Conservation (phyloP, 345 rosid genomes). For the Rubroshorea leprosula region DNA sequence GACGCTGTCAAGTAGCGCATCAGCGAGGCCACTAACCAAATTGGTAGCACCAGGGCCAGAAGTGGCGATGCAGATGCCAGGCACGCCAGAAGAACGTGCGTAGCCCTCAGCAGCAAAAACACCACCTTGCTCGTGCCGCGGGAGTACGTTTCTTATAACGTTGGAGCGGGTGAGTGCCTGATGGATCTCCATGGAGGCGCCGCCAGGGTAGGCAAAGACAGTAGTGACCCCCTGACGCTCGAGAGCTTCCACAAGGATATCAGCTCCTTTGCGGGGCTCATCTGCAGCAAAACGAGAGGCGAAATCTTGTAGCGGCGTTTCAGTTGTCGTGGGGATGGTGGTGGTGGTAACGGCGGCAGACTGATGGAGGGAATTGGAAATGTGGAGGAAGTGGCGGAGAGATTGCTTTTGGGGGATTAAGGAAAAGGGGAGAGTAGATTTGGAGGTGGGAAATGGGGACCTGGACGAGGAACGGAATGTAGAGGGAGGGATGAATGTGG, state of each 20-base stretch:
- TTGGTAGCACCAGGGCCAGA: constrained; percentile 96
- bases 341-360: constrained; percentile 29
- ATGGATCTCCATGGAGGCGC: constrained; percentile 25
- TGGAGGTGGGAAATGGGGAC: constrained; percentile 22
- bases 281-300: constrained; percentile 47
- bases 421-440: constrained; percentile 27
- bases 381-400: constrained; percentile 25
- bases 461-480: constrained; percentile 15
- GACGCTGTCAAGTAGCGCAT: constrained; percentile 81
- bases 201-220: too few species aligned
- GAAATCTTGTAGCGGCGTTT: constrained; percentile 12
- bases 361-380: constrained; percentile 20
- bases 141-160: constrained; percentile 71
- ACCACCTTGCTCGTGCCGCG: constrained; percentile 99
- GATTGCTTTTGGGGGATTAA: constrained; percentile 7
- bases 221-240: too few species aligned
- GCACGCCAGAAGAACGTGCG: constrained; percentile 76
- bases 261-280: constrained; percentile 31
- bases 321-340: constrained; percentile 16
- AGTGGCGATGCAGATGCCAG: constrained; percentile 93
- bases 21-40: constrained; percentile 83
- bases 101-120: constrained; percentile 93
- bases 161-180: constrained; percentile 85
- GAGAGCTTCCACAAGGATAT: too few species aligned
- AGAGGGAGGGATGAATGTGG: constrained; percentile 23